Base-by-base conservation (phyloP, 2,329 filamentous ascomycete genomes). In the Akanthomyces dipterigenus region DNA sequence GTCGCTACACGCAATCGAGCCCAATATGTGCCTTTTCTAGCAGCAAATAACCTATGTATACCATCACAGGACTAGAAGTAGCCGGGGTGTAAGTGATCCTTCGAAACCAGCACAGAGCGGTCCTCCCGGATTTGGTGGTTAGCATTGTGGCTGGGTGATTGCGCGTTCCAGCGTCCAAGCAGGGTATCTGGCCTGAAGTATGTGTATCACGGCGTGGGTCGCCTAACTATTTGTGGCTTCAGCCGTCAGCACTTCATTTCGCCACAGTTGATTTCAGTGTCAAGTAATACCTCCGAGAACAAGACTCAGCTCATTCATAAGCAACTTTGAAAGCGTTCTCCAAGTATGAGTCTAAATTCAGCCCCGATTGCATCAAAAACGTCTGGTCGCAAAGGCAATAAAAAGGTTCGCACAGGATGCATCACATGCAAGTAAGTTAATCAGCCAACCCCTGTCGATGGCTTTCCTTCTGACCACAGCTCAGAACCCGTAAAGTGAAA, bases 401-500 rank as follows among this genome's bases (percentile, higher is more conserved):
- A 74, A 66, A 79, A 79, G 65, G 77, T 79, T 58, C 72, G 76
- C 57, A 80, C 78, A 7, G 81, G 81, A 16, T 83, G 81, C 69
- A 73, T 80, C 61, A 83, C 81, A 54, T 83, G 81, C 79, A 82
- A 82, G 80, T 81, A 66, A 64, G 80, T 78, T 56, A 57, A 58
- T 42, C 3, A 18, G 36, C n/a, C 36, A 40, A 40, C 60, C 43
- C 46, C 45, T 14, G 38, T 45, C n/a, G 48, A 43, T n/a, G n/a
- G 14, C n/a, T 20, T 20, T 34, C 42, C 57, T 62, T 63, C 51
- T 50, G 1, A 24, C 11, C 34, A 20, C 12, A 26, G 28, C 8
- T 18, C 22, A 83, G 81, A 70, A 77, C 81, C 36, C 79, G 82
- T 55, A 80, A 81, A 61, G 78, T 84, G 58, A 84, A 84, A 68